phyloP scores from a whole-genome alignment of 768 basidiomycete species.

The Mycena vulgaris region DNA sequence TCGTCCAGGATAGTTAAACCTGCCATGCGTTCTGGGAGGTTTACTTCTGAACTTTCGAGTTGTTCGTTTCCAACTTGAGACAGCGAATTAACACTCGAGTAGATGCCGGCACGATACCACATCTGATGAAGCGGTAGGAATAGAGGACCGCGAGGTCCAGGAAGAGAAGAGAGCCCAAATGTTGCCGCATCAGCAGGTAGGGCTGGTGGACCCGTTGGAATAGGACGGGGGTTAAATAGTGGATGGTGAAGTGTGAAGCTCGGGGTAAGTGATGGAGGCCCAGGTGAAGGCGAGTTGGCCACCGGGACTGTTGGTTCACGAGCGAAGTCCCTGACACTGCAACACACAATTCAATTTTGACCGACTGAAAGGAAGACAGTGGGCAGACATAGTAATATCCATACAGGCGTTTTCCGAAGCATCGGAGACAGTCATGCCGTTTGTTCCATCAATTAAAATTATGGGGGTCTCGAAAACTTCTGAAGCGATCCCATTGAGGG shows the following conservation, averaged over 20 bases:
- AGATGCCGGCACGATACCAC: not conserved
- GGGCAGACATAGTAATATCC: constrained; percentile 36
- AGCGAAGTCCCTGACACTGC: constrained; percentile 28
- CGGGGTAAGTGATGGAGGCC: not conserved
- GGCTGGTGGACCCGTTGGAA: not conserved
- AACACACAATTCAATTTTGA: not conserved
- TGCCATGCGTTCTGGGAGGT: not conserved
- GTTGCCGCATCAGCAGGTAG: not conserved
- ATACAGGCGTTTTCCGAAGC: constrained; percentile 25
- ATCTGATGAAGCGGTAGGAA: not conserved
- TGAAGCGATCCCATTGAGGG: constrained; percentile 48
- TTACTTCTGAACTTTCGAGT: not conserved
- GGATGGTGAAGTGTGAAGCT: not conserved
- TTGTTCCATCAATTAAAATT: constrained; percentile 45
- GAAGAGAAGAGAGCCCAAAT: not conserved
- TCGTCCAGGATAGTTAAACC: constrained; percentile 2
- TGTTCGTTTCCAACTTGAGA: not conserved
- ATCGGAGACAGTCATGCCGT: constrained; percentile 39
- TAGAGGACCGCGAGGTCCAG: not conserved
- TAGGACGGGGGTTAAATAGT: too few species aligned
- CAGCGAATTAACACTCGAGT: not conserved
- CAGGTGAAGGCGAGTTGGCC: not conserved
- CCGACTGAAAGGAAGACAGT: not conserved
- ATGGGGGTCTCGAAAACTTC: constrained; percentile 46
- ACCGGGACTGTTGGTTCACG: constrained; percentile 1